These are phyloP conservation scores for Oryza meridionalis DNA, from an alignment of 176 grass and related monocot species.

Conservation along the genomic window DNA sequence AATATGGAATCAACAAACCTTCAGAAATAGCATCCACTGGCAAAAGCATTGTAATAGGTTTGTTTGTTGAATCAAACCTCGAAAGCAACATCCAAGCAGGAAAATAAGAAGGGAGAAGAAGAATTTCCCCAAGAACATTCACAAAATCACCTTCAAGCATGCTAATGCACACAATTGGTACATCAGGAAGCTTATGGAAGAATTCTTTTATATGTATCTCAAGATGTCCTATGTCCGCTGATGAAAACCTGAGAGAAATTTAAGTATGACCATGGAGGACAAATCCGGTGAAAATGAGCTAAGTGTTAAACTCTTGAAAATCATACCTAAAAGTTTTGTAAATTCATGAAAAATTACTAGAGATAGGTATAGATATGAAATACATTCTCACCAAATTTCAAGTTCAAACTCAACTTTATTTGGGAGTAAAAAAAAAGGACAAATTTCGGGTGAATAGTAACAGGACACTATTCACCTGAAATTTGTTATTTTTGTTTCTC, in stretches of 20 bases:
- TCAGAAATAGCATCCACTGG: slow-evolving; percentile 60
- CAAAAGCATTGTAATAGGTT: slow-evolving; percentile 79
- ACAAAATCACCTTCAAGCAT: slow-evolving; percentile 79
- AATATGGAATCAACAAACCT: slow-evolving; percentile 50
- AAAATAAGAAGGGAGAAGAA: slow-evolving; percentile 60
- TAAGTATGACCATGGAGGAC: slow-evolving; percentile 8
- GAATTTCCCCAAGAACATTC: slow-evolving; percentile 56
- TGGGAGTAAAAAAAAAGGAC: no score
- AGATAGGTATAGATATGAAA: no score
- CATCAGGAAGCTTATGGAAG: slow-evolving; percentile 68
- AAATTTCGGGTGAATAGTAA: no score
- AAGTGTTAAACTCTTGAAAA: no score
- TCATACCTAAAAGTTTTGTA: no score
- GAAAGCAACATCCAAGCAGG: slow-evolving; percentile 85
- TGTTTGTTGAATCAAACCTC: slow-evolving; percentile 67
- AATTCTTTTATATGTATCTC: slow-evolving; percentile 71
- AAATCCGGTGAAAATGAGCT: no score
- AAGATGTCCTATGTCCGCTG: slow-evolving; percentile 56
- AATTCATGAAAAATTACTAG: no score
- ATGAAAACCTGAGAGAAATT: slow-evolving; percentile 51
- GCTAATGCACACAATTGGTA: slow-evolving; percentile 88
- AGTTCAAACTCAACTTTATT: no score
- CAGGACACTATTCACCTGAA: no score
- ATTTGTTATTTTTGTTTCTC: no score
- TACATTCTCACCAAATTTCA: no score